Evolutionary conservation across 179 eudicot species (phyloP).

Genomic region (Drosera spatulata): DNA sequence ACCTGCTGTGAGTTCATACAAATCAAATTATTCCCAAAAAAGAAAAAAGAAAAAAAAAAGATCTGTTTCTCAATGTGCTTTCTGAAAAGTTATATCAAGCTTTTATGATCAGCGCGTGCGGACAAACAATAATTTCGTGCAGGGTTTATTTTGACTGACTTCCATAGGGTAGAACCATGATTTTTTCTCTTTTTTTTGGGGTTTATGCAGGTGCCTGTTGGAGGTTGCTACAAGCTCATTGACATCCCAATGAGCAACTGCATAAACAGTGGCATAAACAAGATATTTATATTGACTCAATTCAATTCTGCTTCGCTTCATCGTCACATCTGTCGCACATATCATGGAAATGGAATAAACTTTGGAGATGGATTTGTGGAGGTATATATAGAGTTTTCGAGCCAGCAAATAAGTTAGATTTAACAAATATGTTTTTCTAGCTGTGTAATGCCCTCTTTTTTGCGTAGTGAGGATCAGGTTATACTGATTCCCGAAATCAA

Average conservation of each 20-base stretch:
- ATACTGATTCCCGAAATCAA: too few species aligned
- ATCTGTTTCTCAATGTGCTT: too few species aligned
- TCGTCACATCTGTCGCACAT: slow-evolving; percentile 87
- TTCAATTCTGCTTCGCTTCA: slow-evolving; percentile 90
- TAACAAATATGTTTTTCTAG: too few species aligned
- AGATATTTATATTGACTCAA: slow-evolving; percentile 82
- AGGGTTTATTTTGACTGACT: too few species aligned
- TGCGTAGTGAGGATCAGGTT: too few species aligned
- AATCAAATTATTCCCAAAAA: neutral
- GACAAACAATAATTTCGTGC: too few species aligned
- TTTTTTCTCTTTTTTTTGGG: neutral
- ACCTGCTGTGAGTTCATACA: slow-evolving; percentile 64
- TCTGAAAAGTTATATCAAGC: too few species aligned
- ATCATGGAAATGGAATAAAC: slow-evolving; percentile 30
- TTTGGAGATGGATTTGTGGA: slow-evolving; percentile 28
- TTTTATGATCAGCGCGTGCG: too few species aligned
- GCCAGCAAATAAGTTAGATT: neutral
- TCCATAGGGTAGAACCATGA: too few species aligned
- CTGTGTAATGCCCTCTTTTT: too few species aligned
- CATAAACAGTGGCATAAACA: slow-evolving; percentile 91
- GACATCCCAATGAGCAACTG: slow-evolving; percentile 76
- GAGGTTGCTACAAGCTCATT: slow-evolving; percentile 6
- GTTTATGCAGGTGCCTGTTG: slow-evolving; percentile 69
- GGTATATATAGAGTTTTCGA: slow-evolving; percentile 21
- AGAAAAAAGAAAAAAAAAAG: too few species aligned